Conservation (phyloP, 768 basidiomycete genomes). For the Tylopilus rubrobrunneus region DNA sequence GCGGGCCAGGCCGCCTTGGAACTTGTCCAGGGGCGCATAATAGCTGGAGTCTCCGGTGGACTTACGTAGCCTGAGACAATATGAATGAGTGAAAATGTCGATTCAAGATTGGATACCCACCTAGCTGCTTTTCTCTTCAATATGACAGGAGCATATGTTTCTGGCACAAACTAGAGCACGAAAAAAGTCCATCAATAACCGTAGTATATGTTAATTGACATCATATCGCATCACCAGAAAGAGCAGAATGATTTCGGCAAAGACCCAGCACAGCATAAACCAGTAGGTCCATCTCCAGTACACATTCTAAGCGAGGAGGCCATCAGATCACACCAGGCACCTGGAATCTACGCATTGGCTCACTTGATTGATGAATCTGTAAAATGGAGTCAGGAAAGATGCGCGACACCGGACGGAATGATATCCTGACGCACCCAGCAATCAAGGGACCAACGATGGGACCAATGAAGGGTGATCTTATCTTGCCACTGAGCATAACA, state of each 20-base stretch:
- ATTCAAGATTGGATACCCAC: conserved; percentile 27
- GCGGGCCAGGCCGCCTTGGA: conserved; percentile 38
- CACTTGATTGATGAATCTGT: conserved; percentile 68
- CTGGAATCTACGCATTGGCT: conserved; percentile 3
- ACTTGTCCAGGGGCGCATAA: conserved; percentile 57
- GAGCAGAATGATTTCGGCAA: conserved; percentile 48
- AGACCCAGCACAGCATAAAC: conserved; percentile 66
- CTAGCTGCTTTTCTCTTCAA: conserved; percentile 54
- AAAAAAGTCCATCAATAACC: background rate
- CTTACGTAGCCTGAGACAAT: conserved; percentile 41
- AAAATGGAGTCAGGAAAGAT: background rate
- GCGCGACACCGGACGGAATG: background rate
- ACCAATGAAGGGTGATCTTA: conserved; percentile 50
- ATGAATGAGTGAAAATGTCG: background rate
- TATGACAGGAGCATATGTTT: conserved; percentile 66
- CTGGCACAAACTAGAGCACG: conserved; percentile 55
- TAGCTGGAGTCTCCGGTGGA: conserved; percentile 50
- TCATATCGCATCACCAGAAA: conserved; percentile 39
- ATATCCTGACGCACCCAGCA: conserved; percentile 43
- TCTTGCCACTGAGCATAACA: background rate
- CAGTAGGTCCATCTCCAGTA: conserved; percentile 80
- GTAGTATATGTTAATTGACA: too few species aligned
- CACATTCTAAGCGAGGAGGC: conserved; percentile 36
- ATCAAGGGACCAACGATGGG: conserved; percentile 55
- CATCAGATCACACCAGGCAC: conserved; percentile 1